Evolutionary conservation across 1,139 yeast species (phyloP), one percentile per base, ranked within the genome.

Genomic region (Magnusiomyces paraingens): DNA sequence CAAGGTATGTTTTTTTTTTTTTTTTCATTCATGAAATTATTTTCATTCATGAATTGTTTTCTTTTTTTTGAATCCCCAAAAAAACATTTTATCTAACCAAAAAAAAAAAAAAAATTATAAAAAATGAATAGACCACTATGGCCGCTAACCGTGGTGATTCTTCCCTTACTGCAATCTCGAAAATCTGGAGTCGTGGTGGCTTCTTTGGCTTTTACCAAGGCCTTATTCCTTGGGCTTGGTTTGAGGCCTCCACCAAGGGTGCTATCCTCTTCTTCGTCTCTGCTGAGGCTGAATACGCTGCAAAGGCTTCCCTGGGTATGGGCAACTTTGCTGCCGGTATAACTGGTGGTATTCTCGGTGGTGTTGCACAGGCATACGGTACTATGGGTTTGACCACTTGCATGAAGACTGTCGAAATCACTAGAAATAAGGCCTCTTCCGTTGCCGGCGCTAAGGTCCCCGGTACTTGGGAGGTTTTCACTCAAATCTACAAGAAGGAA

Each of bases 151-250:
- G 99, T 69, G 74, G 77, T 45, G 76, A 93, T 59, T 70, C 83
- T 3, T 75, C 93, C 60, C 63, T 80, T n/a, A 83, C 82, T 61
- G 89, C 96, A 21, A 78, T 84, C 51, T 78, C 78, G 58, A 77
- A 83, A 52, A 93, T 93, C 55, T 89, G 95, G 93, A 79, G 93
- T 26, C 83, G 99, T 67, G 99, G 99, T 59, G 98, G 98, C 52
- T 64, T 85, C 20, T 70, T 81, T 38, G 99, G 97, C 0, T 93
- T 91, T 72, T 93, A 90, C 74, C 99, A 93, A 70, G 99, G 99
- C 21, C 78, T 93, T 69, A 91, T 93, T 60, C 99, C 99, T 42
- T 93, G 99, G 99, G 99, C 98, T 1, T 90, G 98, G 97, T 86
- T 93, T 63, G 99, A 93, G 72, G 99, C 97, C 14, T 86, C 96